Evolutionary conservation across 176 grass and related monocot species (phyloP).

Genomic region (Otatea glauca): DNA sequence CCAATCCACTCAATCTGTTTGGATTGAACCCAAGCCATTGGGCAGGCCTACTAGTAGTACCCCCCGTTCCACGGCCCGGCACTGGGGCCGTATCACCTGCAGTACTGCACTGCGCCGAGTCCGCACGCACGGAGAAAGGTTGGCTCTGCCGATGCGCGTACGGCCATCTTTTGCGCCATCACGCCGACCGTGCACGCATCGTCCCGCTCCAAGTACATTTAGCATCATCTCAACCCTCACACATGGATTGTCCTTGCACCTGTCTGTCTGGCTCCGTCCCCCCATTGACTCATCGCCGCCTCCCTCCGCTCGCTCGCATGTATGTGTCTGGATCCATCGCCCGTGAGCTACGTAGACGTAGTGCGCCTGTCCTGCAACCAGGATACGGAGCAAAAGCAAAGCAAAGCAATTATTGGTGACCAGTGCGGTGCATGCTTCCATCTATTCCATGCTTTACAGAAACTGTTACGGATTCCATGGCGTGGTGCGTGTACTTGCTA

Average conservation of each 20-base stretch:
- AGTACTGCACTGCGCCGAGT: not conserved
- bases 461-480: no score
- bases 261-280: no score
- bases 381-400: not conserved
- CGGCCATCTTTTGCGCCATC: not conserved
- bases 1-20: no score
- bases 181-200: not conserved
- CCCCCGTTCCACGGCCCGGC: not conserved
- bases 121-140: not conserved
- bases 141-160: not conserved
- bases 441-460: not conserved
- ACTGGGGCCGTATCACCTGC: not conserved
- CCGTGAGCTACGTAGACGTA: not conserved
- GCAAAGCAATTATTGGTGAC: conserved; percentile 18
- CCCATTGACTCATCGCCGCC: not conserved
- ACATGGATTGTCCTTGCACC: not conserved
- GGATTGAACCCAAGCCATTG: no score
- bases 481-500: not conserved
- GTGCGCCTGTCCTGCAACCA: not conserved
- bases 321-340: not conserved
- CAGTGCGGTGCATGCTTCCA: no score
- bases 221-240: not conserved
- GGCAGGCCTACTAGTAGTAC: no score
- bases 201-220: not conserved
- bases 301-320: not conserved